Percentiles rank a stretch among this genome's conserved stretches.
Evolutionary conservation across 345 rosid genomes (phyloP).

Genomic region (Trapa incisa): DNA sequence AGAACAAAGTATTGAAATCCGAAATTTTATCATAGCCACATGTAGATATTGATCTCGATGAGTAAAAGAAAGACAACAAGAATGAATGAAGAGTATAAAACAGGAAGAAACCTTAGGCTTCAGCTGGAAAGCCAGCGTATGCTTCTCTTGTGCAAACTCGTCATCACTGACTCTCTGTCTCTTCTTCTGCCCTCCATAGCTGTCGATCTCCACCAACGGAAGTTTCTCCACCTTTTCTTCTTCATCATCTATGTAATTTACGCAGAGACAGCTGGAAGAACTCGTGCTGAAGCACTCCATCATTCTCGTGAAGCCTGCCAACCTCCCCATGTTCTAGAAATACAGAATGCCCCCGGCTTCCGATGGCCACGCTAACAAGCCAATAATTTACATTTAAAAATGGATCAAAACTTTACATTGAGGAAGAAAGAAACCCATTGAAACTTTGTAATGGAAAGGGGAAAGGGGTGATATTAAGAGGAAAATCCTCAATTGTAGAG

Average conservation of each 20-base stretch:
- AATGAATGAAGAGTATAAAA: too few relatives aligned
- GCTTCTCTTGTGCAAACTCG: conserved; percentile 33
- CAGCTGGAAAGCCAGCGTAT: conserved; percentile 60
- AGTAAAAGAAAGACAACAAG: too few relatives aligned
- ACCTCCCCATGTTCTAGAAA: conserved; percentile 35
- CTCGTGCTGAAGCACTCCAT: conserved; percentile 31
- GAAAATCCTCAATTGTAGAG: too few relatives aligned
- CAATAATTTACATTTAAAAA: neutral
- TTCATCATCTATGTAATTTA: conserved; percentile 29
- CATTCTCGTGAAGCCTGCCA: conserved; percentile 37
- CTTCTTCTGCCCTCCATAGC: conserved; percentile 24
- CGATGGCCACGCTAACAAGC: neutral
- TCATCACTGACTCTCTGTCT: conserved; percentile 29
- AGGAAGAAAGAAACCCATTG: neutral
- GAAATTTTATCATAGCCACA: too few relatives aligned
- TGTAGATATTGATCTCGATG: too few relatives aligned
- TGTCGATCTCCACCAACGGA: conserved; percentile 27
- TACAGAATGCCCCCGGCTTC: neutral
- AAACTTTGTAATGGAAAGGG: neutral
- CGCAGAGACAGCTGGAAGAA: conserved; percentile 46
- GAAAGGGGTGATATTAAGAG: neutral
- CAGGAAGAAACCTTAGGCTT: conserved; percentile 54
- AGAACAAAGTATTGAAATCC: too few relatives aligned
- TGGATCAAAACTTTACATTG: neutral
- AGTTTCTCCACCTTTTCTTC: conserved; percentile 41